phyloP scores from a whole-genome alignment of 2,329 filamentous ascomycete genomes.

The Aspergillus amoenus region DNA sequence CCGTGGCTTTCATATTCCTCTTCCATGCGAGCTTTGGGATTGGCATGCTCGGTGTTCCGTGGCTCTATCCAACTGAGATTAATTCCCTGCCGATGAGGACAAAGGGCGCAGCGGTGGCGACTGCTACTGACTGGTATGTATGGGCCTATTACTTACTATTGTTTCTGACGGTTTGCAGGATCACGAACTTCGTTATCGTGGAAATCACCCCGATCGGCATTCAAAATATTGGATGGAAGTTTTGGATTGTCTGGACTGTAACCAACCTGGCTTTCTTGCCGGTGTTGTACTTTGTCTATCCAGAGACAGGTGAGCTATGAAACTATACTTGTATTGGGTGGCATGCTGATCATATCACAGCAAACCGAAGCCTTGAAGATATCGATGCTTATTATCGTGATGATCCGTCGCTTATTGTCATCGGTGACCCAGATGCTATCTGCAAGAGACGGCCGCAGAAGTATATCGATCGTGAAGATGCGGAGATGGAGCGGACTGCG shows the following conservation, averaged over 20 bases:
- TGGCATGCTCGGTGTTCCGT: constrained; percentile 44
- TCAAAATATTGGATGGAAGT: constrained; percentile 40
- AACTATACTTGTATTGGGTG: too few species aligned
- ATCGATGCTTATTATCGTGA: constrained; percentile 40
- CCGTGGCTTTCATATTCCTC: constrained; percentile 53
- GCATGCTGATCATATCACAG: neutral
- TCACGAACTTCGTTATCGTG: constrained; percentile 36
- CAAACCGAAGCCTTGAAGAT: constrained; percentile 32
- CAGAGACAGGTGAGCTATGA: constrained; percentile 24
- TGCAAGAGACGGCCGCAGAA: constrained; percentile 47
- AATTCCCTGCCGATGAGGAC: constrained; percentile 49
- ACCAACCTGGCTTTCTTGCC: constrained; percentile 51
- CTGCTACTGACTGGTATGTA: constrained; percentile 47
- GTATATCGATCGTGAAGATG: constrained; percentile 50
- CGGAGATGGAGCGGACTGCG: constrained; percentile 14
- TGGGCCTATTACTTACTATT: too few species aligned
- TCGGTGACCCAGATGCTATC: constrained; percentile 50
- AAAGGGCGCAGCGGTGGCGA: constrained; percentile 48
- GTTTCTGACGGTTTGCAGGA: neutral
- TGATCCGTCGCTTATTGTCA: constrained; percentile 46
- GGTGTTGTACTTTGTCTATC: constrained; percentile 44
- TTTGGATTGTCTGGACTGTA: constrained; percentile 48
- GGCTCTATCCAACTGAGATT: constrained; percentile 44
- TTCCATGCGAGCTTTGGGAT: constrained; percentile 54
- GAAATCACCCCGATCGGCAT: constrained; percentile 49